phyloP scores from a whole-genome alignment of 78 protist genomes.

The Capsaspora owczarzaki region DNA sequence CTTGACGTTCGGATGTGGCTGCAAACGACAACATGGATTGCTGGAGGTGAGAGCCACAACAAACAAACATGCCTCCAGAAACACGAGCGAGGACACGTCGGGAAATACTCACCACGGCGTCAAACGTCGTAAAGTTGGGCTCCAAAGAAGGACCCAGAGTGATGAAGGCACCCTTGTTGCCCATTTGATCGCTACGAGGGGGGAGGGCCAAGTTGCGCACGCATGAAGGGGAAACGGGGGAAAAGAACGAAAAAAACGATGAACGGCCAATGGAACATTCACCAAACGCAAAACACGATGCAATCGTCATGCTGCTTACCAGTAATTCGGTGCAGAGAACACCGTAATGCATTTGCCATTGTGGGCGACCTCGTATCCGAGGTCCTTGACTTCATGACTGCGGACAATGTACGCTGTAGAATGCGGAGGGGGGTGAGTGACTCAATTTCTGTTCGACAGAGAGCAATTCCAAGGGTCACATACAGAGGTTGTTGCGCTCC shows the following conservation, averaged over 20 bases:
- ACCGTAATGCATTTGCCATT: slow-evolving; percentile 80
- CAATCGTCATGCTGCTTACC: slow-evolving; percentile 23
- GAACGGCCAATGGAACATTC: not conserved
- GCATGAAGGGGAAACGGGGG: too few species aligned
- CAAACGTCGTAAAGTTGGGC: slow-evolving; percentile 46
- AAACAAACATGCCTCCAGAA: not conserved
- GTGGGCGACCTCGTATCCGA: slow-evolving; percentile 39
- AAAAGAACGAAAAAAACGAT: not conserved
- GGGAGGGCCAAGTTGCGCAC: too few species aligned
- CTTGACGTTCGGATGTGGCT: slow-evolving; percentile 38
- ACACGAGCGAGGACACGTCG: not conserved
- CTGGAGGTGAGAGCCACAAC: not conserved
- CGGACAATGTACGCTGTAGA: slow-evolving; percentile 58
- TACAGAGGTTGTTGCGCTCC: slow-evolving; percentile 61
- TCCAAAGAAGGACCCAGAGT: slow-evolving; percentile 10
- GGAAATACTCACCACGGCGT: slow-evolving; percentile 32
- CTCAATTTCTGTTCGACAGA: not conserved
- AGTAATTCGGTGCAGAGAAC: slow-evolving; percentile 93
- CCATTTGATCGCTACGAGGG: slow-evolving; percentile 56
- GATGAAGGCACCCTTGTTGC: slow-evolving; percentile 90
- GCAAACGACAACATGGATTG: not conserved
- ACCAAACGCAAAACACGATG: not conserved
- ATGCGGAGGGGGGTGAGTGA: not conserved
- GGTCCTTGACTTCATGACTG: slow-evolving; percentile 77
- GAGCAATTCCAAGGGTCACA: not conserved